A percentile compares a stretch with the other conserved stretches of the same genome.
Conservation (phyloP, 2,329 filamentous ascomycete genomes). For the Diaporthe vexans region DNA sequence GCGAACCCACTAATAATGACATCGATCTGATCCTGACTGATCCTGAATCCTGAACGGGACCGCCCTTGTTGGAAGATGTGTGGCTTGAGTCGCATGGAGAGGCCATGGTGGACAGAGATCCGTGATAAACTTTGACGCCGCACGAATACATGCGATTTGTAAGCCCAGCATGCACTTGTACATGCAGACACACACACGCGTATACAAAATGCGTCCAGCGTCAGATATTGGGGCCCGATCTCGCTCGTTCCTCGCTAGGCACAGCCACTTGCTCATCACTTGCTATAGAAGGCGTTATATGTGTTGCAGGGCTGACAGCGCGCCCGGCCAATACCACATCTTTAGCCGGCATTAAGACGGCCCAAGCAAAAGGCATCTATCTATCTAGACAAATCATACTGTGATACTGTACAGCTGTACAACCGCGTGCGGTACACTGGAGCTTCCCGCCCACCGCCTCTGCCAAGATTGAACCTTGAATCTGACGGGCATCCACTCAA, state of each 20-base stretch:
- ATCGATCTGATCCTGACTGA: constrained; percentile 17
- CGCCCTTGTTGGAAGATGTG: background rate
- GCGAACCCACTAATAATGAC: constrained; percentile 13
- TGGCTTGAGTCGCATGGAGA: background rate
- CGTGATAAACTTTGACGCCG: background rate
- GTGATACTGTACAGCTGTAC: background rate
- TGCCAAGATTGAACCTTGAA: constrained; percentile 17
- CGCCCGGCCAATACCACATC: background rate
- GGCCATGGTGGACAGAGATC: background rate
- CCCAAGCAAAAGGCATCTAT: background rate
- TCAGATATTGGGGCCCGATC: background rate
- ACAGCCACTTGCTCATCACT: constrained; percentile 1
- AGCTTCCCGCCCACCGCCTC: constrained; percentile 31
- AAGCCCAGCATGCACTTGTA: background rate
- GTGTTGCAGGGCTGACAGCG: background rate
- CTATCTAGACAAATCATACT: no score
- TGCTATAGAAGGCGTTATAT: background rate
- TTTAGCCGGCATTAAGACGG: constrained; percentile 11
- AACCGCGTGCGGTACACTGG: constrained; percentile 1
- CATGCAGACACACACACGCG: background rate
- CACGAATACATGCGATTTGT: background rate
- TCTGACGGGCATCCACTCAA: constrained; percentile 24
- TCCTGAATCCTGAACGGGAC: constrained; percentile 18
- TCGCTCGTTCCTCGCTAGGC: constrained; percentile 7
- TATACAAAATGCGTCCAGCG: background rate